Evolutionary conservation across 352 stramenopile species (phyloP), one percentile per base, ranked within the genome.

Genomic region (Phytophthora idaei): DNA sequence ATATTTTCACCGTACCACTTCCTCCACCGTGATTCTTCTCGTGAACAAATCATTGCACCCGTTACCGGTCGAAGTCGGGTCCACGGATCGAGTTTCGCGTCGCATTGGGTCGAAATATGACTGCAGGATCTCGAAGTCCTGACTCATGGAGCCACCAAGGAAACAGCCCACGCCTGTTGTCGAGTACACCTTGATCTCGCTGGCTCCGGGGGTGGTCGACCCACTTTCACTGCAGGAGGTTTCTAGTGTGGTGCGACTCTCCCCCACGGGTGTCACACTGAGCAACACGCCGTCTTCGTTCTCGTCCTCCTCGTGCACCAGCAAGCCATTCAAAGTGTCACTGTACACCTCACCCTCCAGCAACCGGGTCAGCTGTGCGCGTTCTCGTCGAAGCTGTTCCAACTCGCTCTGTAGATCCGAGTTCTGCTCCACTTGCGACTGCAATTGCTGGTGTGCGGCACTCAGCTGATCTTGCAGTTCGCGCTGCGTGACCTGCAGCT

Each of bases 341-440:
- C 76, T 91, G 59, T 88, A 92, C n/a, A 94, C 83, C 60, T 95
- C 84, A 5, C 84, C 78, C 46, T 94, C 79, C 4, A 94, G 64
- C 10, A 87, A 74, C 2, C 77, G 72, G 2, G 81, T 74, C 32
- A 95, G 44, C 14, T 77, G 74, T 4, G 77, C 75, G 21, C 81
- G 85, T 49, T 95, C 86, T 56, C 73, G 80, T n/a, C 85, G 82
- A 6, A 95, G 71, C 44, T 66, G 69, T 29, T 92, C 80, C 29
- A 95, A 60, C 31, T 95, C 81, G 14, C 62, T 78, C 32, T 90
- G 77, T 12, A 95, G 67, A 67, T 88, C 78, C 27, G 84, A 81
- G 64, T 95, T 95, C n/a, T 85, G 62, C 44, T 90, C 85, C 3
- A 82, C 57, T 75, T 95, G 85, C 25, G 55, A 79, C 55, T 90